Conservation (phyloP, 495 filamentous ascomycete species). For the Stereocaulon alpinum region DNA sequence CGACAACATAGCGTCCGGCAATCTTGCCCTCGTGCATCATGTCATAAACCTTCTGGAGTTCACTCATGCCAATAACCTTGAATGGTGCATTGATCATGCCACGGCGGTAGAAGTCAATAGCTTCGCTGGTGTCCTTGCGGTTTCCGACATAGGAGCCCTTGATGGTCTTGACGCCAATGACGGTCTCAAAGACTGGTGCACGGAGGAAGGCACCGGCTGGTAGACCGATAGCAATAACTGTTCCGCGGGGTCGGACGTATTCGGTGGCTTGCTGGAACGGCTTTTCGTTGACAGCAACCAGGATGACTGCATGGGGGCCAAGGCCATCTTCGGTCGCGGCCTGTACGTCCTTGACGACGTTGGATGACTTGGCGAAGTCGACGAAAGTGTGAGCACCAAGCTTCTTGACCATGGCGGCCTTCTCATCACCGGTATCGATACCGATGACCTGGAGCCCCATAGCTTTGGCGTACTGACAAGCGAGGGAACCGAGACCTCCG, state of each 20-base stretch:
- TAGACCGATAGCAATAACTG: conserved; percentile 75
- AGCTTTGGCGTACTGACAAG: conserved; percentile 76
- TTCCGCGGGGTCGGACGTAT: conserved; percentile 71
- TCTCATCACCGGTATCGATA: conserved; percentile 73
- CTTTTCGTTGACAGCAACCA: conserved; percentile 76
- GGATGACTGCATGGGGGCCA: conserved; percentile 78
- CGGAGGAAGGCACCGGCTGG: conserved; percentile 67
- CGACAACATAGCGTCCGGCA: conserved; percentile 79
- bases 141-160: conserved; percentile 91
- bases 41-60: conserved; percentile 54
- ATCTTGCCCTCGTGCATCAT: conserved; percentile 54
- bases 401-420: conserved; percentile 52
- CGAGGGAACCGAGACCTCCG: conserved; percentile 74
- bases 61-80: conserved; percentile 68
- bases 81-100: conserved; percentile 79
- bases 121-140: conserved; percentile 72
- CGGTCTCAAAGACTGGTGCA: conserved; percentile 77
- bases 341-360: conserved; percentile 78
- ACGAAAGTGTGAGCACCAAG: conserved; percentile 65
- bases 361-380: conserved; percentile 62
- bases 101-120: conserved; percentile 74
- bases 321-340: conserved; percentile 63
- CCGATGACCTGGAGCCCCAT: conserved; percentile 75
- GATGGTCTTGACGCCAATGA: conserved; percentile 83
- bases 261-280: conserved; percentile 89